Evolutionary conservation across 2,329 filamentous ascomycete genomes (phyloP), one percentile per base, ranked within the genome.

Genomic region (Stagonosporopsis vannaccii): DNA sequence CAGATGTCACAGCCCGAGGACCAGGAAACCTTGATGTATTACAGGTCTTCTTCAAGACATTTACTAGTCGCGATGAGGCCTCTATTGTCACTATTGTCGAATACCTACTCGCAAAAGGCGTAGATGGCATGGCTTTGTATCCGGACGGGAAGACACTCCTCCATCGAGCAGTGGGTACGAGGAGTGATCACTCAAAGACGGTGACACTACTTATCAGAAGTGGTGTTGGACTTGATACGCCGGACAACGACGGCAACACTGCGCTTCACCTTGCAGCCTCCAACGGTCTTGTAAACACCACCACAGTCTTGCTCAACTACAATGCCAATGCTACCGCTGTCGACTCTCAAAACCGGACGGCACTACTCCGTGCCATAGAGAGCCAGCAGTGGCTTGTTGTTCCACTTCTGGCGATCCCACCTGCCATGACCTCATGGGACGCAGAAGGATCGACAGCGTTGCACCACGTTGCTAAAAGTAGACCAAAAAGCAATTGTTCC

Each of bases 341-440:
- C 9, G 66, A 73, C 25, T 54, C 56, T 7, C 50, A 62, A n/a
- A 70, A 67, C 22, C 60, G 60, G 6, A 73, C 70, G 2, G 65
- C 72, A 6, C 65, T 75, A n/a, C 50, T 72, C 15, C 65, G 73
- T 3, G 71, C 72, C 4, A 65, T 68, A 1, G 53, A 61, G 17
- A 37, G 65, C 32, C 68, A 72, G 3, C 70, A 69, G 51, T 75
- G 70, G 71, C 15, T 53, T 9, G 33, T 70, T 28, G 67, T 72
- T 15, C 60, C 68, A 4, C 50, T 73, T 2, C 59, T 75, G 12
- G 66, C 69, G 2, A 60, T 63, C 12, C 62, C 69, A 25, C 70
- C 70, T 1, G 71, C 67, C n/a, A 65, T 67, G 28, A 74, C 72
- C 12, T 64, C 61, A 2, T 72, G 72, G 71, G 70, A 73, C 28